Evolutionary conservation across 768 basidiomycete species (phyloP).

Genomic region (Phlebiopsis gigantea): DNA sequence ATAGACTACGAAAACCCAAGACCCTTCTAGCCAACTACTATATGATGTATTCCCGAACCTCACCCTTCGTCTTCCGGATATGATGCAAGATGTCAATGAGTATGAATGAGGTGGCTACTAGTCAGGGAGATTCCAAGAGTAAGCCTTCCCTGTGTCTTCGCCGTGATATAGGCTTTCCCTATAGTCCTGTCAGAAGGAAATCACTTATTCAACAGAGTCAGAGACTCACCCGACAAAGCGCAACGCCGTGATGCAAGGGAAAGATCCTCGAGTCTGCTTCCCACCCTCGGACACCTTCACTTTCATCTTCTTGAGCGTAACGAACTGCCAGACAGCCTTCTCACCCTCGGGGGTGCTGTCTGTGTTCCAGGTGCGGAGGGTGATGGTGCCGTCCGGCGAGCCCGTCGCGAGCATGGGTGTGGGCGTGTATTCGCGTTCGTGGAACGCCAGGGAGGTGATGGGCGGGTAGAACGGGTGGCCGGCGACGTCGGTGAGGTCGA

Average conservation of each 20-base stretch:
- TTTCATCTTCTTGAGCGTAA: conserved; percentile 63
- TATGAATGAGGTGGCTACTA: background rate
- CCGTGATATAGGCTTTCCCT: conserved; percentile 62
- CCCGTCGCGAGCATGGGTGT: conserved; percentile 80
- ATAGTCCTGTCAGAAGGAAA: background rate
- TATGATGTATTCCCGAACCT: background rate
- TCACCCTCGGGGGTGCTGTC: conserved; percentile 65
- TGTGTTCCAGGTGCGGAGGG: conserved; percentile 79
- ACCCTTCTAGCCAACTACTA: background rate
- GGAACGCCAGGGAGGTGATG: conserved; percentile 79
- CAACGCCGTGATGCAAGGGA: conserved; percentile 66
- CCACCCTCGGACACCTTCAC: conserved; percentile 33
- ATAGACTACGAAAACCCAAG: background rate
- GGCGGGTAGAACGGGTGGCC: conserved; percentile 37
- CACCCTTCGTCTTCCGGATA: background rate
- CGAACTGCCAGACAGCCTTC: conserved; percentile 72
- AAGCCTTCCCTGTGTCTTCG: conserved; percentile 58
- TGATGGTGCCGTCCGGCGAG: conserved; percentile 68
- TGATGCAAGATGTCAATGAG: background rate
- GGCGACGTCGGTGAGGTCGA: conserved; percentile 51
- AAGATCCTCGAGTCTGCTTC: conserved; percentile 32
- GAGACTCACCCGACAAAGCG: conserved; percentile 68
- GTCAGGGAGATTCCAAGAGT: conserved; percentile 53
- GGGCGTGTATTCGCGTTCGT: conserved; percentile 82
- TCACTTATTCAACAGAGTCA: background rate